phyloP scores from a whole-genome alignment of 305 asterid genomes.

The Fraxinus albicans region DNA sequence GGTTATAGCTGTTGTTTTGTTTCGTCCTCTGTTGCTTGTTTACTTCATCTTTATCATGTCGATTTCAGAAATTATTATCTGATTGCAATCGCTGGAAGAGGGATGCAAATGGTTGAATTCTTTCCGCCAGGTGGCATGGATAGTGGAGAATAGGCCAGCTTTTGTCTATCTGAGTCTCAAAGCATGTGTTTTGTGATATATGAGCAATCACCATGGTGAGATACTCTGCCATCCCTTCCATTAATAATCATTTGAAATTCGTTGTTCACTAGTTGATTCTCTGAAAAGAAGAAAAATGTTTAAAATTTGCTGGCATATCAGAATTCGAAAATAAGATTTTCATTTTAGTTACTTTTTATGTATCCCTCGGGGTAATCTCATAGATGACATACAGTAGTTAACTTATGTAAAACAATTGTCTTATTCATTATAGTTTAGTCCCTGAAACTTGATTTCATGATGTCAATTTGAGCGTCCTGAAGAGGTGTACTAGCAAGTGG shows the following conservation, averaged over 20 bases:
- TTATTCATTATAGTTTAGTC: neutral
- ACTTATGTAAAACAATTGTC: neutral
- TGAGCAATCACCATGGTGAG: neutral
- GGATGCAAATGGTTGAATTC: constrained; percentile 88
- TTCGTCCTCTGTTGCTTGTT: neutral
- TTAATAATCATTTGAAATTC: neutral
- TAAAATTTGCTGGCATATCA: neutral
- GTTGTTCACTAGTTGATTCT: constrained; percentile 4
- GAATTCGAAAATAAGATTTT: neutral
- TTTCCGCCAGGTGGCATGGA: constrained; percentile 27
- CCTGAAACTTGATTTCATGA: neutral
- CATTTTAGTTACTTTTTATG: neutral
- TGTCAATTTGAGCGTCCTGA: neutral
- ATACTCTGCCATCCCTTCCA: neutral
- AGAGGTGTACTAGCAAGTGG: neutral
- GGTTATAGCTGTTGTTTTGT: neutral
- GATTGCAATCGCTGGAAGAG: constrained; percentile 96
- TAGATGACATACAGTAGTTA: neutral
- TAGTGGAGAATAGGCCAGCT: constrained; percentile 10
- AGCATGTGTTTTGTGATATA: neutral
- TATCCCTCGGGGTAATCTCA: neutral
- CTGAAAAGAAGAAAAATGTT: neutral
- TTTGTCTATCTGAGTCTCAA: neutral
- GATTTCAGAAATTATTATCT: constrained; percentile 65
- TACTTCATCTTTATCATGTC: constrained; percentile 7